These are phyloP conservation scores for Xylaria palmicola DNA, from an alignment of 495 filamentous ascomycete genomes.

Conservation along the genomic window DNA sequence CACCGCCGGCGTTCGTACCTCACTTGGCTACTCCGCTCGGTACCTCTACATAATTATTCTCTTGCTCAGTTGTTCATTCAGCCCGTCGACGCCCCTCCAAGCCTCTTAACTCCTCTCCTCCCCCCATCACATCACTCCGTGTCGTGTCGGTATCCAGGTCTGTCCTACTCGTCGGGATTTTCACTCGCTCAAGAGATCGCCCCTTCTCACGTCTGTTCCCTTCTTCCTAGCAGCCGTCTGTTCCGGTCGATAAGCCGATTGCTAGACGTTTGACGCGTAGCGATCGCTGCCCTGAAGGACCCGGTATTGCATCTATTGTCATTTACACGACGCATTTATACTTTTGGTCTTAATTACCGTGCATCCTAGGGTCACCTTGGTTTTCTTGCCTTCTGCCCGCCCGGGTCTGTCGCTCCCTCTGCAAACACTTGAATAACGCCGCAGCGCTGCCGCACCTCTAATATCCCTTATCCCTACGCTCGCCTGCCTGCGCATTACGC, in stretches of 20 bases:
- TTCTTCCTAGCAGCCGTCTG: neutral
- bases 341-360: neutral
- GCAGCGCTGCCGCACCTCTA: slow-evolving; percentile 1
- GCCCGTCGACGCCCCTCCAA: too few relatives aligned
- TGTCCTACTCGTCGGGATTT: slow-evolving; percentile 6
- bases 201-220: neutral
- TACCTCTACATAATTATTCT: too few relatives aligned
- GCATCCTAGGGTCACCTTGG: neutral
- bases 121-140: neutral
- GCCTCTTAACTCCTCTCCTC: neutral
- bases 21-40: too few relatives aligned
- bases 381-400: neutral
- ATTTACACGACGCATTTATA: neutral
- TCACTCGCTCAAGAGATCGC: slow-evolving; percentile 4
- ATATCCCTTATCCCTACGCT: slow-evolving; percentile 7
- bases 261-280: neutral
- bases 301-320: neutral
- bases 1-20: too few relatives aligned
- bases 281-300: neutral
- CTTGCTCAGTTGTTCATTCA: too few relatives aligned
- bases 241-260: neutral
- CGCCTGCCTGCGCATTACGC: neutral
- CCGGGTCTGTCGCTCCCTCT: slow-evolving; percentile 2
- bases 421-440: neutral
- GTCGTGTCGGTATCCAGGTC: neutral